Evolutionary conservation across 306 rosid species (phyloP), one percentile per base, ranked within the genome.

Genomic region (Fragaria ananassa): DNA sequence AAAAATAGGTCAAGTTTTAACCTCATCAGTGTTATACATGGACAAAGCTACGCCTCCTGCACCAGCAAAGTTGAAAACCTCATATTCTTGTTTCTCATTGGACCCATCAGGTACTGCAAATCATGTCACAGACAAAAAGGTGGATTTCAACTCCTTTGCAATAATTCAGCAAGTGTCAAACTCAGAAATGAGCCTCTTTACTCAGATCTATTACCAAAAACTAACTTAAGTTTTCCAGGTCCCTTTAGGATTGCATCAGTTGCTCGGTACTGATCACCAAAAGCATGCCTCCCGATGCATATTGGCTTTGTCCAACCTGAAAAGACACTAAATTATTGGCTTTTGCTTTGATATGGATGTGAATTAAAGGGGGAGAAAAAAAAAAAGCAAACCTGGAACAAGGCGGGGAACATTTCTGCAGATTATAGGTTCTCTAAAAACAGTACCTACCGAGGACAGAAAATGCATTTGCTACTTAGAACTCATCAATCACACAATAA

Each of bases 1-100:
- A 35, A 71, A 71, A 79, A 78, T 4, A 47, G 68, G 41, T 76
- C 67, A 83, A 69, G 78, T 50, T 69, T 85, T 76, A 77, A 92
- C 98, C 97, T 95, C 98, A 4, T 95, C 98, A 4, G 96, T 95
- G 78, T 95, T 95, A 82, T 92, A 95, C 98, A 92, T 95, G 70
- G 96, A 84, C 81, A 92, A 65, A 31, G 96, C 84, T 81, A 95
- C 93, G 54, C 97, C 98, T 73, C 98, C 98, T 68, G 88, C 88
- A 77, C 97, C 98, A 1, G 89, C 90, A 75, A 95, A 95, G 79
- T 85, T 81, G 82, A 50, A 95, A 74, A 95, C 97, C 81, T 95
- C 97, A 9, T 83, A 68, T 80, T 92, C 97, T 14, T 86, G 86
- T 83, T 83, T 78, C 86, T 85, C 81, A 35, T 78, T 87, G 74